Conservation (phyloP, 176 grass and related monocot genomes). For the Luzula sylvatica region DNA sequence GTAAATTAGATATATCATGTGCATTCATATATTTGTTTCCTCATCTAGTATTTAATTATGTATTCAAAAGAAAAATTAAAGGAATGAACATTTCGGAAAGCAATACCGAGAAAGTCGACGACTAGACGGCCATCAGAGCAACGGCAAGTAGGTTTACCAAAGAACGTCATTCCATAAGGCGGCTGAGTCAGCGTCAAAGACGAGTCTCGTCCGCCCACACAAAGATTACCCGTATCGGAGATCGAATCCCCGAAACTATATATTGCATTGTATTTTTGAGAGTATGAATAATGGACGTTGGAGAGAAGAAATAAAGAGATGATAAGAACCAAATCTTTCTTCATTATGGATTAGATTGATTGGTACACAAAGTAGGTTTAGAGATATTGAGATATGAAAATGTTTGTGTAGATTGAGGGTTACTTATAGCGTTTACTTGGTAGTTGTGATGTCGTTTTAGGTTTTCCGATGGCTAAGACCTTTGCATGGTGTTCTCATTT, state of each 20-base stretch:
- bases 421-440: conserved; percentile 21
- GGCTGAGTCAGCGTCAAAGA: conserved; percentile 58
- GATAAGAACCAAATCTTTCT: conserved; percentile 25
- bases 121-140: conserved; percentile 91
- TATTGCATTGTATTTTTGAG: conserved; percentile 64
- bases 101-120: conserved; percentile 66
- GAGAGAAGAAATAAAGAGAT: conserved; percentile 15
- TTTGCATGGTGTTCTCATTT: not conserved
- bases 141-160: conserved; percentile 68
- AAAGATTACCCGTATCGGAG: conserved; percentile 85
- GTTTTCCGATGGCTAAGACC: not conserved
- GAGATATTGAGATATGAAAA: conserved; percentile 14
- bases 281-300: conserved; percentile 19
- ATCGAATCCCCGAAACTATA: conserved; percentile 89
- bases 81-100: not conserved
- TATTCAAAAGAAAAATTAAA: conserved; percentile 43
- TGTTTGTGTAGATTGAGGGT: conserved; percentile 1
- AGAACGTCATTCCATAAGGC: conserved; percentile 72
- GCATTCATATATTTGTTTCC: too few relatives aligned
- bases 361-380: conserved; percentile 9
- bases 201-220: conserved; percentile 45
- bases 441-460: conserved; percentile 15
- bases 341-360: conserved; percentile 1
- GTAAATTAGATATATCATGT: too few relatives aligned
- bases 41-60: too few relatives aligned